Evolutionary conservation across 1,284 basidiomycete species (phyloP), one percentile per base, ranked within the genome.

Genomic region (Ganoderma sinense): DNA sequence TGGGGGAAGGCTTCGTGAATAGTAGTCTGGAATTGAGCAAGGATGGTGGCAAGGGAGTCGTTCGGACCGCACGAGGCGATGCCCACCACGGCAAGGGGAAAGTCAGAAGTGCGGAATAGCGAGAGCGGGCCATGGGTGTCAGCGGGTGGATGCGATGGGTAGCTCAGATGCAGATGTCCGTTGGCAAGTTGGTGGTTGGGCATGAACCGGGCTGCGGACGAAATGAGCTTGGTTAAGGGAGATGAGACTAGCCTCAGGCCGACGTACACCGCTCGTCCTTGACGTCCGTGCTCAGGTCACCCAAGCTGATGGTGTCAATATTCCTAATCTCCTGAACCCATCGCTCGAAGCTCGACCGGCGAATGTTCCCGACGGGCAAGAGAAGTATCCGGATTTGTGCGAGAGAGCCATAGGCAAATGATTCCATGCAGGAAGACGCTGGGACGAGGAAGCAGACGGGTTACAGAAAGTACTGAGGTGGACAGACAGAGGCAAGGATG

Each of bases 11-110:
- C 81, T 72, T 94, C 86, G 69, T 86, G 80, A 71, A 95, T 65
- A 20, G 87, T 78, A 62, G 87, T 82, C 77, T 91, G 85, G 78
- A 93, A 91, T 80, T 95, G 87, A 63, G 89, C 83, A 77, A 89
- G 84, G 77, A 92, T 84, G 64, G 90, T 82, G 40, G 88, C 84
- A 41, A 91, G 79, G n/a, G 87, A 83, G 71, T 89, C 86, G 36
- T 83, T 82, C 65, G 87, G 83, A 8, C 89, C 88, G 76, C 89
- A 91, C 39, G 88, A 85, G 58, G 93, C 89, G 48, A 96, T 85
- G 31, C 94, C 95, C 74, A 96, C 89, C 59, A 95, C 88, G 40
- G 91, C 94, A 18, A 95, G 82, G 18, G 93, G 89, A 73, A 95
- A 94, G 71, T 91, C 89, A 2, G 94, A 94, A 4, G 91, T 89